Percentiles rank a stretch among this genome's conserved stretches.
Evolutionary conservation across 2,329 filamentous ascomycete species (phyloP).

Genomic region (Aureobasidium leucospermi): DNA sequence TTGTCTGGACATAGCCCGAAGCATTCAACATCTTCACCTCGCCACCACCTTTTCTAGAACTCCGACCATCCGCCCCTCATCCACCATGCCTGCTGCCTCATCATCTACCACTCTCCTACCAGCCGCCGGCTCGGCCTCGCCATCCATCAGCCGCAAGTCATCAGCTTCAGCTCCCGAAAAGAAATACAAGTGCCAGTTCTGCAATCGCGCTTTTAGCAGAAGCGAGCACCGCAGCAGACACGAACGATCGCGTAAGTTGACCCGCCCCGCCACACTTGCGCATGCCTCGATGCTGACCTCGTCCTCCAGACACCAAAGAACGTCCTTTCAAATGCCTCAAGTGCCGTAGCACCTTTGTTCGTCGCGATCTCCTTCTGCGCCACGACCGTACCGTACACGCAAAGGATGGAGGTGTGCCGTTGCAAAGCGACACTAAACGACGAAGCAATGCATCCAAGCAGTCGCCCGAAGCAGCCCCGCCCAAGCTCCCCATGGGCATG

Average conservation of each 20-base stretch:
- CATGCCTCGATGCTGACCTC: constrained; percentile 1
- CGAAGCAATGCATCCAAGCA: constrained; percentile 53
- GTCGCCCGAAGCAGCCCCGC: constrained; percentile 54
- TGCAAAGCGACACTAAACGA: constrained; percentile 91
- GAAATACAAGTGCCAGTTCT: constrained; percentile 99
- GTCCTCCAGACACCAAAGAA: constrained; percentile 80
- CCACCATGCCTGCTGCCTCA: constrained; percentile 58
- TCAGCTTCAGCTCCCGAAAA: constrained; percentile 68
- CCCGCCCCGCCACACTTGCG: background rate
- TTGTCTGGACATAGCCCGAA: constrained; percentile 13
- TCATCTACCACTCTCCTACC: constrained; percentile 56
- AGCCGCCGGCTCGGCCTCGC: constrained; percentile 55
- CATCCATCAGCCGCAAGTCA: constrained; percentile 67
- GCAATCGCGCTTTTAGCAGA: constrained; percentile 92
- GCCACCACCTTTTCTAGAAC: background rate
- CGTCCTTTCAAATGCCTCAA: constrained; percentile 98
- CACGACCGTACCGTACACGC: constrained; percentile 98
- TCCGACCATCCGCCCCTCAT: background rate
- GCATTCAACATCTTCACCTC: constrained; percentile 19
- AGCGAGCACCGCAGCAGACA: constrained; percentile 96
- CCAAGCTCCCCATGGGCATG: constrained; percentile 71
- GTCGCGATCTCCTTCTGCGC: constrained; percentile 88
- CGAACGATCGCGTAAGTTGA: constrained; percentile 89
- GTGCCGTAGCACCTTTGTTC: constrained; percentile 96
- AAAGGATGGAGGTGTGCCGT: constrained; percentile 89